A percentile compares a stretch with the other conserved stretches of the same genome.
These are phyloP conservation scores for Sordariomycetes sp. DNA, from an alignment of 2,329 filamentous ascomycete species.

Conservation along the genomic window DNA sequence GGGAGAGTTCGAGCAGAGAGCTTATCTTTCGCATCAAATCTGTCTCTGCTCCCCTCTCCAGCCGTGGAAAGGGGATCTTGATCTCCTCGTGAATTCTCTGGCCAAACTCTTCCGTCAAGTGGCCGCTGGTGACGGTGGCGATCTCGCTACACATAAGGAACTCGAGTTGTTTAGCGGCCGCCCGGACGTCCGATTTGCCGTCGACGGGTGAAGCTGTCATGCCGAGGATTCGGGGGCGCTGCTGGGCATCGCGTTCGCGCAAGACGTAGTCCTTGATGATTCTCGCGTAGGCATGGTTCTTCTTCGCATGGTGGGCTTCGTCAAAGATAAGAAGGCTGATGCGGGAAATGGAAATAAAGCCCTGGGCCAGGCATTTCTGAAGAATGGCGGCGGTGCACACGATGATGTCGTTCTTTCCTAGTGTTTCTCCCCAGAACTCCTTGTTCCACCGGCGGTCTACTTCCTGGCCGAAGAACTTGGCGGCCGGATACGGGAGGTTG, in stretches of 20 bases:
- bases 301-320: constrained; percentile 93
- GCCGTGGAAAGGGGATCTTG: constrained; percentile 27
- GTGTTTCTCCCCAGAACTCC: constrained; percentile 40
- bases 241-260: constrained; percentile 26
- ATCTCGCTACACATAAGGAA: constrained; percentile 70
- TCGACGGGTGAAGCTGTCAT: constrained; percentile 98
- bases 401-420: constrained; percentile 63
- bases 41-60: constrained; percentile 48
- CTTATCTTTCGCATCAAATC: constrained; percentile 49
- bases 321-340: constrained; percentile 93
- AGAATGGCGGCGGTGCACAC: constrained; percentile 90
- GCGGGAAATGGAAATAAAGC: constrained; percentile 68
- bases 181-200: constrained; percentile 60
- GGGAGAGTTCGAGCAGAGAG: constrained; percentile 25
- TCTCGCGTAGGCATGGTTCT: constrained; percentile 78
- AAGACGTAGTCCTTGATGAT: constrained; percentile 85
- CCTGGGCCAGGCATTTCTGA: constrained; percentile 64
- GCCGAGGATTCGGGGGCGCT: constrained; percentile 71
- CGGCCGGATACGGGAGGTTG: constrained; percentile 69
- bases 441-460: constrained; percentile 25
- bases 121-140: constrained; percentile 51
- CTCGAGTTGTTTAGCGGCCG: constrained; percentile 66
- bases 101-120: constrained; percentile 13
- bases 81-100: constrained; percentile 37
- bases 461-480: constrained; percentile 65